Percentiles rank a stretch among this genome's conserved stretches.
phyloP scores from a whole-genome alignment of 139 green algal species.

The Chlamydomonas schloesseri region DNA sequence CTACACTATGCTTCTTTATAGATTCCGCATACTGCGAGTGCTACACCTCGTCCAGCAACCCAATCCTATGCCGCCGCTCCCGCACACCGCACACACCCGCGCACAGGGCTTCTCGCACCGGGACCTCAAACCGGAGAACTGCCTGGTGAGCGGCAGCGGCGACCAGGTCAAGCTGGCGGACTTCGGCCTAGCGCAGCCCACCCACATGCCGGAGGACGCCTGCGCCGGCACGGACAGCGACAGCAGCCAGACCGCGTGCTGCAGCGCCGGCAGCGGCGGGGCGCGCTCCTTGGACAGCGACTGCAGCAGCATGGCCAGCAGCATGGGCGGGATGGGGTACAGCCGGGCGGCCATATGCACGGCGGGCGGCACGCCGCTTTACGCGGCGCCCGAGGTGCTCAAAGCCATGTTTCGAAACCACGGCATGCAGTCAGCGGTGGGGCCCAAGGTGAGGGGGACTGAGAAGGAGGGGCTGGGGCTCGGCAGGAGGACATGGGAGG shows the following conservation, averaged over 20 bases:
- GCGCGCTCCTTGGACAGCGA: conserved; percentile 8
- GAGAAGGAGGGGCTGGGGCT: too few species aligned
- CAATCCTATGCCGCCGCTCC: too few species aligned
- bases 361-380: conserved; percentile 64
- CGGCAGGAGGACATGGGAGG: too few species aligned
- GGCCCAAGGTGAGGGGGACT: conserved; percentile 28
- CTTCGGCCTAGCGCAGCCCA: conserved; percentile 59
- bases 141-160: conserved; percentile 41
- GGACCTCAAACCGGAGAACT: conserved; percentile 67
- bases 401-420: conserved; percentile 54
- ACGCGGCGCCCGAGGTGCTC: conserved; percentile 69
- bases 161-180: conserved; percentile 54
- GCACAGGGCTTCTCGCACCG: conserved; percentile 49
- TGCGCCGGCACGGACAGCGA: conserved; percentile 21
- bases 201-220: conserved; percentile 6
- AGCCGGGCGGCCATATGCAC: background rate
- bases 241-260: background rate
- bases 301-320: conserved; percentile 11
- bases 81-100: background rate
- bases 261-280: background rate
- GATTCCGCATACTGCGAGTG: too few species aligned
- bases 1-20: too few species aligned
- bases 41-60: too few species aligned
- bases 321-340: background rate
- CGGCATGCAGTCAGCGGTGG: conserved; percentile 36